Evolutionary conservation across 2,329 filamentous ascomycete species (phyloP).

Genomic region (Pestalotiopsis sp.): DNA sequence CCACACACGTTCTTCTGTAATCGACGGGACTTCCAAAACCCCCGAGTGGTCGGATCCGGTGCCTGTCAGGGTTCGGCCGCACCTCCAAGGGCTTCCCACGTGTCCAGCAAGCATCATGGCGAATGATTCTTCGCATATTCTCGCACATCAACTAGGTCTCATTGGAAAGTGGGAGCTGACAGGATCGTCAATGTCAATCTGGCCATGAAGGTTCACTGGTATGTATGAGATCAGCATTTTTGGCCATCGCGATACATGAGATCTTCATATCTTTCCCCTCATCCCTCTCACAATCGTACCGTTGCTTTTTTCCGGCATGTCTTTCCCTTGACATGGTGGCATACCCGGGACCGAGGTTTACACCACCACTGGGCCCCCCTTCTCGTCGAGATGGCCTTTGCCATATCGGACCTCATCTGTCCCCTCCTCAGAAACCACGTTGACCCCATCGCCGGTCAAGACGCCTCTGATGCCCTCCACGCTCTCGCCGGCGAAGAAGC

Average conservation of each 20-base stretch:
- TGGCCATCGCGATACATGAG: neutral
- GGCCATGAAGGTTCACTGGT: neutral
- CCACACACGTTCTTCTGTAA: neutral
- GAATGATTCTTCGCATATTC: neutral
- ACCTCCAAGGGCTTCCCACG: neutral
- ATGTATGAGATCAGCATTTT: neutral
- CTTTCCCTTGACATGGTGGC: neutral
- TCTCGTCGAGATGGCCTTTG: neutral
- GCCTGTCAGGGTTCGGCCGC: neutral
- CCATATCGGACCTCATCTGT: neutral
- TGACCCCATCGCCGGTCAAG: neutral
- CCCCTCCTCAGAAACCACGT: neutral
- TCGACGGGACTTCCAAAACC: neutral
- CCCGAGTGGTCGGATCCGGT: neutral
- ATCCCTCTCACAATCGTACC: neutral
- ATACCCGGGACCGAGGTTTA: neutral
- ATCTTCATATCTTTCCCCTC: neutral
- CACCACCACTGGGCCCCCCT: neutral
- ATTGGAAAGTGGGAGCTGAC: neutral
- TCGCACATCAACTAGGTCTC: neutral
- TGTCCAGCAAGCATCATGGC: neutral
- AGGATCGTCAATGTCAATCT: neutral
- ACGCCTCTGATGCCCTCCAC: neutral
- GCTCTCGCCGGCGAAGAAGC: constrained; percentile 8
- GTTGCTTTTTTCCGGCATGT: neutral